These are phyloP conservation scores for Nematocida parisii DNA, from an alignment of 371 early-diverging fungal genomes.

Conservation along the genomic window DNA sequence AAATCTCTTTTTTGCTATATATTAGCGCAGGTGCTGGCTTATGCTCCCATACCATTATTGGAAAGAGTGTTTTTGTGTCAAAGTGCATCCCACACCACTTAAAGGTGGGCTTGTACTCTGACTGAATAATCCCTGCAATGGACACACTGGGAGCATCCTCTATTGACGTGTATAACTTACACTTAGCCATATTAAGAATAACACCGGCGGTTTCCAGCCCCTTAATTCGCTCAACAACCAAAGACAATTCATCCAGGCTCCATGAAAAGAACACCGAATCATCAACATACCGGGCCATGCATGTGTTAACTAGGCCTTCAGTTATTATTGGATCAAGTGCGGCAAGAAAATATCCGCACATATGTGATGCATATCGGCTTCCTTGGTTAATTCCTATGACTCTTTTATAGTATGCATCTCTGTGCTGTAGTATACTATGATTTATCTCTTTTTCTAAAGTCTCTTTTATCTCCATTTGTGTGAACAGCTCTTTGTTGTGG, in stretches of 20 bases:
- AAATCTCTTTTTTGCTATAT: not conserved
- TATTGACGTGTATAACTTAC: not conserved
- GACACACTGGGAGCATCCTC: not conserved
- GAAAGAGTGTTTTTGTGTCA: slow-evolving; percentile 11
- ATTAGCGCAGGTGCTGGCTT: not conserved
- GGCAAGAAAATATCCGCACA: slow-evolving; percentile 29
- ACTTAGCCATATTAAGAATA: slow-evolving; percentile 19
- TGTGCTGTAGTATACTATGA: not conserved
- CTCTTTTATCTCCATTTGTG: not conserved
- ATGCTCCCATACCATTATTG: not conserved
- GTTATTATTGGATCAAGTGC: not conserved
- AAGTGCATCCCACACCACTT: slow-evolving; percentile 48
- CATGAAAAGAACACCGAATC: slow-evolving; percentile 36
- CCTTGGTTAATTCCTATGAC: slow-evolving; percentile 45
- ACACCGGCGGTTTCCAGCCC: not conserved
- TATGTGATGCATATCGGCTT: slow-evolving; percentile 2
- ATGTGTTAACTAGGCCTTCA: slow-evolving; percentile 8
- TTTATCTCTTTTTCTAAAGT: not conserved
- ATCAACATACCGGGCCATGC: slow-evolving; percentile 35
- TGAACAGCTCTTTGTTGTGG: not conserved
- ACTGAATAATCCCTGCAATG: not conserved
- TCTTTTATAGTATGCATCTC: slow-evolving; percentile 10
- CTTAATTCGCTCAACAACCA: slow-evolving; percentile 9
- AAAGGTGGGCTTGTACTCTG: not conserved
- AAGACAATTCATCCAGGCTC: slow-evolving; percentile 21